Conservation (phyloP, 345 rosid genomes). For the Pistacia vera region DNA sequence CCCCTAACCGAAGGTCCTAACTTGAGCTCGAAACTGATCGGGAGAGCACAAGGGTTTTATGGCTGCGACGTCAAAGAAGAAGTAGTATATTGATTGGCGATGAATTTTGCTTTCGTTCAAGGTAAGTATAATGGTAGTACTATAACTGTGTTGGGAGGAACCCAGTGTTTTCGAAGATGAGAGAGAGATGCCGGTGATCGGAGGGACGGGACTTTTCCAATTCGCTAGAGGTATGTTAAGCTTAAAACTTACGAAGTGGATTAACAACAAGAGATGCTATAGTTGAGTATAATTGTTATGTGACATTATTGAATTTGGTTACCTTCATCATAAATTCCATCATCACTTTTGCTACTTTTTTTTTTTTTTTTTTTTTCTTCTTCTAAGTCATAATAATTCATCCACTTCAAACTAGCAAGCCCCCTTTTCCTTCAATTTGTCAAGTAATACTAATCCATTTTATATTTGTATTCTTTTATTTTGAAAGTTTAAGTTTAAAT, state of each 20-base stretch:
- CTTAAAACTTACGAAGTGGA: constrained; percentile 46
- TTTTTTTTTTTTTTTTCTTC: background rate
- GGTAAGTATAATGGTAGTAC: constrained; percentile 76
- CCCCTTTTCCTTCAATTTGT: too few species aligned
- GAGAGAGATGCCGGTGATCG: constrained; percentile 83
- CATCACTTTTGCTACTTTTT: background rate
- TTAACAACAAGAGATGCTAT: constrained; percentile 42
- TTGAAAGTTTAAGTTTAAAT: too few species aligned
- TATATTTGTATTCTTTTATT: too few species aligned
- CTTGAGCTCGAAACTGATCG: constrained; percentile 56
- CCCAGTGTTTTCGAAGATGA: constrained; percentile 42
- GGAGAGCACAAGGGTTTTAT: constrained; percentile 77
- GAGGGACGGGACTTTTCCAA: constrained; percentile 81
- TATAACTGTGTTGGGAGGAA: constrained; percentile 72
- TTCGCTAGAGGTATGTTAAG: constrained; percentile 71
- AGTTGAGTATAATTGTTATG: constrained; percentile 58
- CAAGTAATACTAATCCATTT: too few species aligned
- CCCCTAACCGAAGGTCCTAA: constrained; percentile 59
- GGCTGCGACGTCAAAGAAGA: constrained; percentile 52
- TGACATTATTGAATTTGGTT: constrained; percentile 44
- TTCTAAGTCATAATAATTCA: background rate
- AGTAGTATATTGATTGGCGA: constrained; percentile 59
- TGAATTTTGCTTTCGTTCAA: constrained; percentile 67
- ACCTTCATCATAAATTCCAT: background rate
- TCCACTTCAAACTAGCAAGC: background rate